A percentile compares a stretch with the other conserved stretches of the same genome.
phyloP scores from a whole-genome alignment of 768 basidiomycete species.

The Trametes sanguinea region DNA sequence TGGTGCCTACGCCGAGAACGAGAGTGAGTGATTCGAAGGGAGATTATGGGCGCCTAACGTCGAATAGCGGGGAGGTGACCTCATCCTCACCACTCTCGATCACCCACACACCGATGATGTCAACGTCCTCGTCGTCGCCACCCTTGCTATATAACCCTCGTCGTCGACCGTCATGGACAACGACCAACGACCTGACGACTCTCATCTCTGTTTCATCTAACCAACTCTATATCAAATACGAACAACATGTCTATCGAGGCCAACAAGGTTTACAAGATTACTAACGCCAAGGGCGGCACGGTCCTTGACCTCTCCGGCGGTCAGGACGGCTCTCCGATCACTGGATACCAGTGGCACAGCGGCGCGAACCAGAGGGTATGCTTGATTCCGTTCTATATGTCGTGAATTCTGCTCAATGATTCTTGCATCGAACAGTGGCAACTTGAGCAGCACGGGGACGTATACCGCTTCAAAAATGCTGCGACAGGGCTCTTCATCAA shows the following conservation, averaged over 20 bases:
- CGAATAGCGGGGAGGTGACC: not conserved
- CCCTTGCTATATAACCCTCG: not conserved
- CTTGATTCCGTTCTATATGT: not conserved
- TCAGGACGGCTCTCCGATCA: conserved; percentile 49
- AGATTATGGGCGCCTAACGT: not conserved
- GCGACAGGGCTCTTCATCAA: conserved; percentile 45
- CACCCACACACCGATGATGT: conserved; percentile 7
- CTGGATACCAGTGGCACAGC: conserved; percentile 46
- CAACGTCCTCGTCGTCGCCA: not conserved
- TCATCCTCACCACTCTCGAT: conserved; percentile 10
- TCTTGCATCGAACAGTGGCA: conserved; percentile 47
- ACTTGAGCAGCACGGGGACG: conserved; percentile 39
- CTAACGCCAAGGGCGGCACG: conserved; percentile 53
- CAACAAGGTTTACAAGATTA: conserved; percentile 46
- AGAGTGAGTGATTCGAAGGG: too few species aligned
- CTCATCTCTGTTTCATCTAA: not conserved
- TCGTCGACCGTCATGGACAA: not conserved
- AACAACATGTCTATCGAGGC: conserved; percentile 31
- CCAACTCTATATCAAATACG: not conserved
- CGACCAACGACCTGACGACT: not conserved
- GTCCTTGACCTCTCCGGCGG: conserved; percentile 57
- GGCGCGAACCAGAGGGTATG: conserved; percentile 53
- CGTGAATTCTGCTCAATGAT: too few species aligned
- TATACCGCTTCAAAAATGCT: conserved; percentile 43
- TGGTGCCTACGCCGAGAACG: too few species aligned